Evolutionary conservation across 176 grass and related monocot genomes (phyloP).

Genomic region (Triticum turgidum): DNA sequence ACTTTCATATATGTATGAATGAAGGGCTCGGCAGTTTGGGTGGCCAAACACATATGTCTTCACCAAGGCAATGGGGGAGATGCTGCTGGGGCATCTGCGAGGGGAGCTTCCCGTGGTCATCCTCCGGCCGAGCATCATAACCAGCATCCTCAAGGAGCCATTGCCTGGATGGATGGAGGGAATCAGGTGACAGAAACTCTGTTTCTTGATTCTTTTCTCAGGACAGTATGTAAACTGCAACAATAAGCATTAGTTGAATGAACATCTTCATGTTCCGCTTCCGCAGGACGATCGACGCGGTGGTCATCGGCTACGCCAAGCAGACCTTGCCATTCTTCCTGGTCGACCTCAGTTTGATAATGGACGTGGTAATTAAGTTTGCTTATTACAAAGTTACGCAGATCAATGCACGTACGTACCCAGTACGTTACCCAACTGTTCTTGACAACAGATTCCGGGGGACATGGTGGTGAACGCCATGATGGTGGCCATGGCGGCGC

Average conservation of each 20-base stretch:
- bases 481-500: not conserved
- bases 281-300: slow-evolving; percentile 49
- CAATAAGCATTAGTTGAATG: no score
- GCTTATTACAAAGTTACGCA: not conserved
- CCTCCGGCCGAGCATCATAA: slow-evolving; percentile 61
- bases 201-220: not conserved
- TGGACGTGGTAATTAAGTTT: not conserved
- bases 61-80: slow-evolving; percentile 76
- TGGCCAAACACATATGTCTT: slow-evolving; percentile 80
- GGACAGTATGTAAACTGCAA: not conserved
- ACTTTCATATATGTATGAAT: not conserved
- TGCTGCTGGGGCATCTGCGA: slow-evolving; percentile 51
- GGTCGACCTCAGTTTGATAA: not conserved
- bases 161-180: slow-evolving; percentile 76
- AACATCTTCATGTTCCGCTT: not conserved
- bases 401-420: not conserved
- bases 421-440: not conserved
- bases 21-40: slow-evolving; percentile 54
- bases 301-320: slow-evolving; percentile 55
- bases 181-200: slow-evolving; percentile 24
- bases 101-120: slow-evolving; percentile 51
- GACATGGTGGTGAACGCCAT: slow-evolving; percentile 9
- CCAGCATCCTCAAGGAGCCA: slow-evolving; percentile 53
- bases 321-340: slow-evolving; percentile 28
- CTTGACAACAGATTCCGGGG: not conserved